Evolutionary conservation across 805 yeast genomes (phyloP), one percentile per base, ranked within the genome.

Genomic region (Cyberlindnera xylosilytica): DNA sequence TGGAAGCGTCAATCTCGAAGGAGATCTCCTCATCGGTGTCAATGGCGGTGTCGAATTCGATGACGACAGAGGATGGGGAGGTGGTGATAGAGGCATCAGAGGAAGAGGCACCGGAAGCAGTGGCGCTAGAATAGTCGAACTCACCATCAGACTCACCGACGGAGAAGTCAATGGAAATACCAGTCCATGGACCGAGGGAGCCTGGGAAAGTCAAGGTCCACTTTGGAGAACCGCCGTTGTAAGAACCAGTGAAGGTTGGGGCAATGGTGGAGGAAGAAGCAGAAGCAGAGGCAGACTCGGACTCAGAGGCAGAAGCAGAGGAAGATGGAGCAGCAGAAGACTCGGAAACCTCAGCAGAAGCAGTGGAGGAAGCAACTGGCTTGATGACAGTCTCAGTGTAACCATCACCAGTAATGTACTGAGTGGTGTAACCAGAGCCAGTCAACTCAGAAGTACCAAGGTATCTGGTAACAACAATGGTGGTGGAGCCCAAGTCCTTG

Each of bases 121-220:
- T 27, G 15, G 30, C 30, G 15, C n/a, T 15, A 12, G 9, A 10
- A 15, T 6, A 10, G 15, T 27, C 30, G 30, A 50, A 50, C 6
- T 29, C 24, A 38, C 48, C 50, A 24, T 23, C 13, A 13, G 23
- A 28, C 13, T 38, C 36, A 13, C 26, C 39, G 17, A 38, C 12
- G 17, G 39, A 47, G n/a, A n/a, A 6, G 38, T 26, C 12, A 51
- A 3, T n/a, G 2, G 45, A 36, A 22, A 50, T 38, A 7, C 36
- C 35, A 12, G 45, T 35, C 58, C 58, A 52, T 44, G 56, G 56
- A 8, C 53, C 52, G 29, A 51, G 44, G n/a, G 24, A 34, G 20
- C 50, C 51, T 45, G 58, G 56, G 42, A 54, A 34, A 19, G 29
- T 11, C 19, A 34, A 16, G 11, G 7, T 11, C 38, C 38, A 34